These are phyloP conservation scores for Coprinopsis strossmayeri DNA, from an alignment of 768 basidiomycete genomes.

Conservation along the genomic window DNA sequence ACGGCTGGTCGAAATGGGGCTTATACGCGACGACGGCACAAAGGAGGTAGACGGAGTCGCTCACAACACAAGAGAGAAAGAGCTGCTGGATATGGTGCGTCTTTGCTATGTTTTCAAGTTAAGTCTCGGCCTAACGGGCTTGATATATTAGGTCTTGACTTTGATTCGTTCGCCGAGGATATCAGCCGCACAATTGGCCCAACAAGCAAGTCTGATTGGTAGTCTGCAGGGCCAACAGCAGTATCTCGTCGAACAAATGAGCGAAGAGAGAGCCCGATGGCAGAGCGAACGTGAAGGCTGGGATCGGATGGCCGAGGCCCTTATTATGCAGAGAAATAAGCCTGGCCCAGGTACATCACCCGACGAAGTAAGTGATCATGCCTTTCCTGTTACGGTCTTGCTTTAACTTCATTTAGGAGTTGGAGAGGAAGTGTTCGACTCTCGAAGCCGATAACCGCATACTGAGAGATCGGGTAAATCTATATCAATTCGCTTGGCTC, in stretches of 20 bases:
- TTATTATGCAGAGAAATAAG: conserved; percentile 44
- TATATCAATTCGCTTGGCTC: neutral
- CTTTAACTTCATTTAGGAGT: conserved; percentile 34
- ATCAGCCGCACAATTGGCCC: conserved; percentile 39
- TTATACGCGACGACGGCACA: conserved; percentile 11
- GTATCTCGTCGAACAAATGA: conserved; percentile 41
- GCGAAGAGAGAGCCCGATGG: conserved; percentile 58
- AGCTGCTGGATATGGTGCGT: conserved; percentile 53
- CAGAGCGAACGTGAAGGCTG: conserved; percentile 57
- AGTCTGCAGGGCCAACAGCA: conserved; percentile 52
- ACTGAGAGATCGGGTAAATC: conserved; percentile 53
- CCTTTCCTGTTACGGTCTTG: conserved; percentile 6
- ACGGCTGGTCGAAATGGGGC: conserved; percentile 38
- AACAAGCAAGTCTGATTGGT: conserved; percentile 59
- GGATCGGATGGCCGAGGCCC: conserved; percentile 61
- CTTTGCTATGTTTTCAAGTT: conserved; percentile 10
- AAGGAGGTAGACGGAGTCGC: conserved; percentile 11
- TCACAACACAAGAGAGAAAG: conserved; percentile 35
- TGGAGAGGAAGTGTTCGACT: conserved; percentile 41
- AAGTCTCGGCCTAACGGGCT: neutral
- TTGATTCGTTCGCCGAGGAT: conserved; percentile 33
- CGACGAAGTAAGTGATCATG: conserved; percentile 35
- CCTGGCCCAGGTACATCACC: conserved; percentile 24
- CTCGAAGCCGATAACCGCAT: conserved; percentile 57
- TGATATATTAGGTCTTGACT: conserved; percentile 33